Percentiles rank a stretch among this genome's conserved stretches.
Conservation (phyloP, 1,139 yeast genomes). For the Pichia sp. region DNA sequence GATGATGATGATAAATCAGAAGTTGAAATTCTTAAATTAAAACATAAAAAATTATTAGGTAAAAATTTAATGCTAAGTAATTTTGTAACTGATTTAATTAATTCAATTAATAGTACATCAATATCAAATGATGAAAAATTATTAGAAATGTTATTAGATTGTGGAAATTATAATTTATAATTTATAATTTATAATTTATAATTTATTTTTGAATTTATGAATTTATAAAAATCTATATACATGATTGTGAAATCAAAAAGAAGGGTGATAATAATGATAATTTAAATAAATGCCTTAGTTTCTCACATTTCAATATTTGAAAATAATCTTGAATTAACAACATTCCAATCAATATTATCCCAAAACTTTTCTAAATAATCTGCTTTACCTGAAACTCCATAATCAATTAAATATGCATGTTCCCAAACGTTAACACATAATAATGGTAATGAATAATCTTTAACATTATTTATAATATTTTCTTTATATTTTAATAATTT, state of each 20-base stretch:
- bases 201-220: constrained; percentile 5
- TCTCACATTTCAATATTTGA: constrained; percentile 9
- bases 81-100: constrained; percentile 29
- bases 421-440: constrained; percentile 85
- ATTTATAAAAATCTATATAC: neutral
- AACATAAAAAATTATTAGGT: constrained; percentile 15
- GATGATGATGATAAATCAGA: neutral
- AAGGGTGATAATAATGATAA: too few species aligned
- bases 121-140: constrained; percentile 27
- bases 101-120: constrained; percentile 26
- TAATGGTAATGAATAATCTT: constrained; percentile 72
- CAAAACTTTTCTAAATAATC: constrained; percentile 71
- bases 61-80: constrained; percentile 28
- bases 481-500: constrained; percentile 42
- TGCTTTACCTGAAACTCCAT: constrained; percentile 70
- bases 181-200: constrained; percentile 6
- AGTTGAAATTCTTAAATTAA: constrained; percentile 13
- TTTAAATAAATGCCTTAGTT: too few species aligned
- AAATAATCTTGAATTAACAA: constrained; percentile 58
- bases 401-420: constrained; percentile 74
- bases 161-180: constrained; percentile 26
- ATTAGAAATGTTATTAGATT: constrained; percentile 28
- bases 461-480: constrained; percentile 39
- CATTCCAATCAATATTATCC: constrained; percentile 82
- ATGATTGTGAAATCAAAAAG: too few species aligned